phyloP scores from a whole-genome alignment of 441 rosid genomes.

The Pelargonium fulgidum region DNA sequence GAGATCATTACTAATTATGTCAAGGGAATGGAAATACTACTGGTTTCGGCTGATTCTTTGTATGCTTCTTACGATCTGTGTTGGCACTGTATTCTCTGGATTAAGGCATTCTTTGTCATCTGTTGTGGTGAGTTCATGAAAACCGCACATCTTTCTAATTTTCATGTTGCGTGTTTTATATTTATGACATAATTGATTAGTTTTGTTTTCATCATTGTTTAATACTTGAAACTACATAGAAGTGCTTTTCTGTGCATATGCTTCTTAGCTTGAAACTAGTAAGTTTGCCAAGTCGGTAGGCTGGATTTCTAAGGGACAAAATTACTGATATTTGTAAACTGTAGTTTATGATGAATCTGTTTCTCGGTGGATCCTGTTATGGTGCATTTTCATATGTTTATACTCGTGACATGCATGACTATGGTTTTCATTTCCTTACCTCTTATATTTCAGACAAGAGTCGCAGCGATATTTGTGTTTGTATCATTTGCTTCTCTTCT shows the following conservation, averaged over 20 bases:
- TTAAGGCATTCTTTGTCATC: conserved; percentile 91
- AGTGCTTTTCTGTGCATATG: no score
- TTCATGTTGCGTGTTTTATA: not conserved
- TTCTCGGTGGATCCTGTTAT: not conserved
- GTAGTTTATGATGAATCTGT: not conserved
- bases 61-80: conserved; percentile 70
- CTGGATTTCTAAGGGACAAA: not conserved
- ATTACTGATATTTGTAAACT: not conserved
- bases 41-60: conserved; percentile 90
- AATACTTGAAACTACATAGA: no score
- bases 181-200: not conserved
- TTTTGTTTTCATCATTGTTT: not conserved
- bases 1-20: conserved; percentile 93
- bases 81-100: conserved; percentile 87
- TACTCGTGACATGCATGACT: not conserved
- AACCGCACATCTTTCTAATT: not conserved
- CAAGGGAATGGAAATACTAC: conserved; percentile 97
- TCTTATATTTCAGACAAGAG: conserved; percentile 65
- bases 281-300: not conserved
- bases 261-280: not conserved
- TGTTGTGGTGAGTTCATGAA: conserved; percentile 62
- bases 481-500: conserved; percentile 86
- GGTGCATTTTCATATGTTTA: not conserved
- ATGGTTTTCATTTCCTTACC: conserved; percentile 15
- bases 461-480: conserved; percentile 74